Evolutionary conservation across 2,329 filamentous ascomycete genomes (phyloP), one percentile per base, ranked within the genome.

Genomic region (Sporothrix inflata): DNA sequence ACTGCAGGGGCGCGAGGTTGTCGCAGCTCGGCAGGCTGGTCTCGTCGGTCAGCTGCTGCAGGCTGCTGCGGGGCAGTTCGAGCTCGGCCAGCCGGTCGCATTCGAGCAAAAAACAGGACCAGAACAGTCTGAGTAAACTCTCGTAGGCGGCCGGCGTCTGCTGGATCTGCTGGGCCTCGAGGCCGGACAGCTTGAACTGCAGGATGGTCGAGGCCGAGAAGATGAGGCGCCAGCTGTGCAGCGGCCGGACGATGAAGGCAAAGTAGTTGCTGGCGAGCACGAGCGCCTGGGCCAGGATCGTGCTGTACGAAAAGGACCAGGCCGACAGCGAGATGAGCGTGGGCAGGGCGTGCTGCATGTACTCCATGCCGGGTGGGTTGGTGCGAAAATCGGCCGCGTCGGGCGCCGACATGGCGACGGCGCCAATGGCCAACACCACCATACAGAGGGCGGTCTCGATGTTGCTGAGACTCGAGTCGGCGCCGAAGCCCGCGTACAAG

Each of bases 151-250:
- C 42, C 12, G 60, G 60, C 21, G 40, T 51, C 24, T 47, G 42
- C 6, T 42, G 38, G 24, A 42, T 19, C 55, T 63, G 53, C 7
- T 40, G 53, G 4, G 38, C 21, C n/a, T 61, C 69, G 9, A 70
- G 77, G 27, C 76, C 74, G 4, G 75, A 77, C 3, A 79, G 67
- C 63, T 76, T 76, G 63, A 79, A 78, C 42, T 80, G 79, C 8
- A 80, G 74, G 8, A 78, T 76, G 9, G 77, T 78, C 5, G 78
- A 78, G 8, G 79, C 79, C 14, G 77, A 76, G 61, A 79, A 75
- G 34, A 80, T 79, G n/a, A 80, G 72, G 27, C 76, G 73, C 79
- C 79, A 81, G 67, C 79, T 80, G 30, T 81, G 79, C 38, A 80
- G 71, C 4, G 79, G 79, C 11, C 78, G 76, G 2, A 78, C 78